Evolutionary conservation across 331 rosid genomes (phyloP), one percentile per base, ranked within the genome.

Genomic region (Spiraea crenata): DNA sequence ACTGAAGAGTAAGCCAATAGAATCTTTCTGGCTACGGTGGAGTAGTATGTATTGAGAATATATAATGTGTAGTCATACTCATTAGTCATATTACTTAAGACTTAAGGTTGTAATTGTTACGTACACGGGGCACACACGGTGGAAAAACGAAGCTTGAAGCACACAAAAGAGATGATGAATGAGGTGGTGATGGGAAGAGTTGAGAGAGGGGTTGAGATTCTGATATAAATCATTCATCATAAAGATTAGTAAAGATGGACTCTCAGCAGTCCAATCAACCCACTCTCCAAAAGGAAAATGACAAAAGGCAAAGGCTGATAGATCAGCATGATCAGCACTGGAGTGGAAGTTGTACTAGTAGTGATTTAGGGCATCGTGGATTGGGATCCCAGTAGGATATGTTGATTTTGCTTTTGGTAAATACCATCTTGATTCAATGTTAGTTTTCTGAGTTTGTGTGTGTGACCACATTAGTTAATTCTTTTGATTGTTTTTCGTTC

Each of bases 81-180:
- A 64, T 45, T 17, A 16, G 19, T 64, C 39, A 10, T 7, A 45
- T 75, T 76, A 69, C 90, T 87, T 87, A 87, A 57, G 71, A 77
- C 78, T 63, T 85, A 86, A 86, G 96, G 73, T 42, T 47, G 9
- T 42, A n/a, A 75, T 75, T 52, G 57, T 8, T 34, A 57, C 67
- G 78, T 44, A 81, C 79, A 70, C 71, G 79, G 80, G 67, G 65
- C 76, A 58, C 89, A 85, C 84, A 82, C 89, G 87, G 74, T 54
- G 71, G 77, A 38, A 74, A 63, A 61, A 20, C 42, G 85, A 84
- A 83, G 87, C 96, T 89, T 89, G 74, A 51, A 45, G 71, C 51
- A n/a, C 59, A 87, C 96, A 89, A 83, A 87, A 89, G 93, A 62
- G 40, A 45, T 15, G 0, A 34, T 0, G 20, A 3, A 17, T 54